These are phyloP conservation scores for Pedinophyceae sp. DNA, from an alignment of 139 green algal species.

Conservation along the genomic window DNA sequence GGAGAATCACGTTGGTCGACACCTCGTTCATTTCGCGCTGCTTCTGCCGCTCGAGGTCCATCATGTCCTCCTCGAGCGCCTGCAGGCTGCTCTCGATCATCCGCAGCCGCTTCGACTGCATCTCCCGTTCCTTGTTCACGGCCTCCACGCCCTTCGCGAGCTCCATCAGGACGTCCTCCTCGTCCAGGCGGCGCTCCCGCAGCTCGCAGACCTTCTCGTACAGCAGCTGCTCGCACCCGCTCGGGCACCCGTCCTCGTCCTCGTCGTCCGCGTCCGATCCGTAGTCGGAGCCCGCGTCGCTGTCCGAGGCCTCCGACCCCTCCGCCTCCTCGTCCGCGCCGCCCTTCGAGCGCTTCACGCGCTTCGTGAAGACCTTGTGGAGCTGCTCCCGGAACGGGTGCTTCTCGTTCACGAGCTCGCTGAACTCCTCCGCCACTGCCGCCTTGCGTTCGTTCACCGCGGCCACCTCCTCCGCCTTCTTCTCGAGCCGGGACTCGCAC, in stretches of 20 bases:
- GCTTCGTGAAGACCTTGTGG: slow-evolving; percentile 42
- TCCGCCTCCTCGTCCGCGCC: slow-evolving; percentile 23
- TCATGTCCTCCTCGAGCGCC: slow-evolving; percentile 32
- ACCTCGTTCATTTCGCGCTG: slow-evolving; percentile 60
- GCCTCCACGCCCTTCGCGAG: slow-evolving; percentile 42
- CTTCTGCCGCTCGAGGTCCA: slow-evolving; percentile 71
- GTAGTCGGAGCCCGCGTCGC: slow-evolving; percentile 19
- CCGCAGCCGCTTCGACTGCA: slow-evolving; percentile 48
- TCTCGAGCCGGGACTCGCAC: slow-evolving; percentile 6
- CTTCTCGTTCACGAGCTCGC: slow-evolving; percentile 28
- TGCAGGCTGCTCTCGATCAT: slow-evolving; percentile 38
- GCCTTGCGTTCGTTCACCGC: not conserved
- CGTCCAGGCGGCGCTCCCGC: slow-evolving; percentile 49
- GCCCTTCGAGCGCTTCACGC: slow-evolving; percentile 49
- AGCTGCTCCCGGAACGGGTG: slow-evolving; percentile 42
- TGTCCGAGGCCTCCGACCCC: slow-evolving; percentile 18
- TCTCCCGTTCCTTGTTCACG: slow-evolving; percentile 51
- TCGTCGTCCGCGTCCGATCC: slow-evolving; percentile 32
- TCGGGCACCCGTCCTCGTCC: slow-evolving; percentile 44
- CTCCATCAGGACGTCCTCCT: slow-evolving; percentile 48
- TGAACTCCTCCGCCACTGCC: slow-evolving; percentile 20
- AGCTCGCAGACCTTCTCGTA: slow-evolving; percentile 64
- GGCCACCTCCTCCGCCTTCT: slow-evolving; percentile 8
- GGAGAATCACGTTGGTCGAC: slow-evolving; percentile 42
- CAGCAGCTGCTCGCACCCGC: slow-evolving; percentile 40